A percentile compares a stretch with the other conserved stretches of the same genome.
Conservation (phyloP, 1,284 basidiomycete species). For the Ustilago esculenta region DNA sequence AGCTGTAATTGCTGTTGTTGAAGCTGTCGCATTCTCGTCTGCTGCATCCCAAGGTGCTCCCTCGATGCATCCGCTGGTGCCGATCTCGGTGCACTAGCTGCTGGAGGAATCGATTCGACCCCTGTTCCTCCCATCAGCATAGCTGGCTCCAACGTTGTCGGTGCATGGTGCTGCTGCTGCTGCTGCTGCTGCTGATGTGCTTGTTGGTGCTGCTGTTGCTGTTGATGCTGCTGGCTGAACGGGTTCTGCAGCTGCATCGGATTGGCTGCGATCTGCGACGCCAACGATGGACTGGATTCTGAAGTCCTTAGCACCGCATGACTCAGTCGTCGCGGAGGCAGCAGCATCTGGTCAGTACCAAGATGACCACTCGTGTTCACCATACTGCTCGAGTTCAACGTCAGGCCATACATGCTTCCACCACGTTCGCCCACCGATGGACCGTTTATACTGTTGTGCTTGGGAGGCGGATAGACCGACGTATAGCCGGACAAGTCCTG, state of each 20-base stretch:
- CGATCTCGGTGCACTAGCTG: slow-evolving; percentile 29
- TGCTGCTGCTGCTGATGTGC: slow-evolving; percentile 9
- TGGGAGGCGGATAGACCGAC: slow-evolving; percentile 40
- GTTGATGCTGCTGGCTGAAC: slow-evolving; percentile 15
- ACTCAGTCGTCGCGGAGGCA: slow-evolving; percentile 12
- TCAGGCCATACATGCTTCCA: slow-evolving; percentile 8
- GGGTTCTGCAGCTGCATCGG: slow-evolving; percentile 49
- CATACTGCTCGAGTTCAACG: slow-evolving; percentile 17
- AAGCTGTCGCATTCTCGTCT: slow-evolving; percentile 29
- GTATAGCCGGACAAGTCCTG: slow-evolving; percentile 43
- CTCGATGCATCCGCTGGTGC: slow-evolving; percentile 29
- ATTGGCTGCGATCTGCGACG: slow-evolving; percentile 41
- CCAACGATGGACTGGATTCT: slow-evolving; percentile 36
- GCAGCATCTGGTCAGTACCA: slow-evolving; percentile 22
- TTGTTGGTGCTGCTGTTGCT: slow-evolving; percentile 22
- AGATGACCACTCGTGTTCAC: slow-evolving; percentile 1
- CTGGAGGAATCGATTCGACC: slow-evolving; percentile 12
- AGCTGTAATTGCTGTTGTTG: slow-evolving; percentile 39
- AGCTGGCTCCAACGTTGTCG: slow-evolving; percentile 27
- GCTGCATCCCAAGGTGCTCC: slow-evolving; percentile 28
- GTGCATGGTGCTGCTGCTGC: slow-evolving; percentile 15
- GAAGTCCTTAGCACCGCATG: slow-evolving; percentile 20
- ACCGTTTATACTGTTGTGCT: slow-evolving; percentile 29
- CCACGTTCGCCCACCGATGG: not conserved
- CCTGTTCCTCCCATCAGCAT: slow-evolving; percentile 20